phyloP scores from a whole-genome alignment of 1,139 yeast genomes.

The Lodderomyces orthopsilosis region DNA sequence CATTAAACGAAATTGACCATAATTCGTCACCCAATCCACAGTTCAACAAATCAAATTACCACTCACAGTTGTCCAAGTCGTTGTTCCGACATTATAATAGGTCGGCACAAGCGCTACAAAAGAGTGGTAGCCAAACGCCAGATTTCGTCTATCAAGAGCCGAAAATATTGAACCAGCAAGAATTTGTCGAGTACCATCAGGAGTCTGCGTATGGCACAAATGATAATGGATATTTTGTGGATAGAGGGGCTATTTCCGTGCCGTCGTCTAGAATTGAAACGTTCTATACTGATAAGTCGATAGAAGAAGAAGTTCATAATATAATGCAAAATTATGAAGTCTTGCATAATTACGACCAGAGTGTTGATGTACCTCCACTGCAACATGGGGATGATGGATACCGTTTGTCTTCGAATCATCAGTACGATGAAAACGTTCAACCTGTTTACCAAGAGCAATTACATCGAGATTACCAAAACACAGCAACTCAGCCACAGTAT shows the following conservation, averaged over 20 bases:
- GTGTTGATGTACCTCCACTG: neutral
- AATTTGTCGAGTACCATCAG: neutral
- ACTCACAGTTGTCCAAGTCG: conserved; percentile 11
- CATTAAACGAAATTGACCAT: conserved; percentile 5
- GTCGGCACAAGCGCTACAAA: conserved; percentile 5
- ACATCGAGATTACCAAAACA: neutral
- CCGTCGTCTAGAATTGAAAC: conserved; percentile 16
- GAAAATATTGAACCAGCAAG: neutral
- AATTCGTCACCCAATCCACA: neutral
- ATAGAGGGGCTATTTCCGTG: conserved; percentile 13
- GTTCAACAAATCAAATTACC: conserved; percentile 10
- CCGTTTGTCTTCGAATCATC: neutral
- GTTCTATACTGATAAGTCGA: conserved; percentile 7
- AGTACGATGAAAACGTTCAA: neutral
- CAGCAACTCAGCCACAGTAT: neutral
- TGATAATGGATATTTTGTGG: conserved; percentile 11
- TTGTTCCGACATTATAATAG: conserved; percentile 9
- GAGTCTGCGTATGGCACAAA: neutral
- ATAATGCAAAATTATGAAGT: conserved; percentile 5
- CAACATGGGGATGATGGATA: neutral
- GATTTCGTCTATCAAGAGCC: conserved; percentile 2
- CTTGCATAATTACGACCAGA: conserved; percentile 1
- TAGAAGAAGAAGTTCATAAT: conserved; percentile 12
- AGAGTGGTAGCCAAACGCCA: neutral
- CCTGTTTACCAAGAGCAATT: neutral